A percentile compares a stretch with the other conserved stretches of the same genome.
Conservation (phyloP, 257 asterid species). For the Nicotiana obtusifolia region DNA sequence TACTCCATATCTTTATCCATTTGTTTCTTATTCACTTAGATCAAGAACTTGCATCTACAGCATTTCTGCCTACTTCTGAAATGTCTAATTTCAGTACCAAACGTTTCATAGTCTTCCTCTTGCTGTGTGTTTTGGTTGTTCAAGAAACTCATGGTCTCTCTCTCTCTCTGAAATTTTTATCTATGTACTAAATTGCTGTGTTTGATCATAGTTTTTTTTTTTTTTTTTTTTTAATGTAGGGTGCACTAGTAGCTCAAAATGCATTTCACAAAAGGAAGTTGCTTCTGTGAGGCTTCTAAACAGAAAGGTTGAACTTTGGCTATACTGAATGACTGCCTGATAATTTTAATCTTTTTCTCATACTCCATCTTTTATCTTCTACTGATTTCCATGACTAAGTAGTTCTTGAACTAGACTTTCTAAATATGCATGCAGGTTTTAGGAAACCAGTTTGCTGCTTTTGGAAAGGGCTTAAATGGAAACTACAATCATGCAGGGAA, state of each 20-base stretch:
- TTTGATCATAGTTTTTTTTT: neutral
- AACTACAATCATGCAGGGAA: constrained; percentile 24
- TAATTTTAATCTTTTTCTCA: neutral
- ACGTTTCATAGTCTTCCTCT: neutral
- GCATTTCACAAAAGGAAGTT: constrained; percentile 11
- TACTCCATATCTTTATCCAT: neutral
- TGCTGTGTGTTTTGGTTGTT: neutral
- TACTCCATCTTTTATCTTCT: neutral
- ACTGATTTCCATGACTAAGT: neutral
- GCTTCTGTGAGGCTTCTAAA: constrained; percentile 15
- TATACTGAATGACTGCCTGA: neutral
- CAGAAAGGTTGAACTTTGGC: constrained; percentile 23
- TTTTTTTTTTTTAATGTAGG: constrained; percentile 25
- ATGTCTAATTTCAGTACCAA: neutral
- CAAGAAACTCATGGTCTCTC: constrained; percentile 8
- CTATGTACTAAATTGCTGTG: neutral
- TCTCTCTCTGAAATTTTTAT: neutral
- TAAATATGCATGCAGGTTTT: neutral
- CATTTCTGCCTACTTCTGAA: neutral
- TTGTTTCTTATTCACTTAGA: neutral
- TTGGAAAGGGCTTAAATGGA: neutral
- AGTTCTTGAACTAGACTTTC: neutral
- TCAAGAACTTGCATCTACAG: neutral
- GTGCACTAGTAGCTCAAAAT: constrained; percentile 25
- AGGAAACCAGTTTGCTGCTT: neutral